phyloP scores from a whole-genome alignment of 495 filamentous ascomycete species.

The Haplographium delicatum region DNA sequence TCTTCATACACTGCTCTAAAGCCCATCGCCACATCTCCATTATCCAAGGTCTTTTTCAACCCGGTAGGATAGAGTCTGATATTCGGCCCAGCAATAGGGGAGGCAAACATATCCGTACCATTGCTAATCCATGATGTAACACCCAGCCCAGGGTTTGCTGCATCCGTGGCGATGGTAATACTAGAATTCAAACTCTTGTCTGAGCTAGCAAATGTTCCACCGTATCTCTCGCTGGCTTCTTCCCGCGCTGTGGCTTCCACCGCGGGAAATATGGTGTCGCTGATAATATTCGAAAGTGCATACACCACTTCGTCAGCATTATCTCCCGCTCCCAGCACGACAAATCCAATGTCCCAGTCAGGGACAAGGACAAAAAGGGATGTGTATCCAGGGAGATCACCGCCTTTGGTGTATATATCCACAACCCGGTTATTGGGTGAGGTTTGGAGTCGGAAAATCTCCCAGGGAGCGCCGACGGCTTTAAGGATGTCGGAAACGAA shows the following conservation, averaged over 20 bases:
- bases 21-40: conserved; percentile 31
- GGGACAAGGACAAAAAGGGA: conserved; percentile 42
- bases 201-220: conserved; percentile 32
- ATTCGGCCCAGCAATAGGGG: conserved; percentile 30
- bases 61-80: conserved; percentile 39
- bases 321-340: conserved; percentile 42
- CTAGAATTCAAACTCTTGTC: conserved; percentile 26
- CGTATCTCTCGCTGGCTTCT: conserved; percentile 32
- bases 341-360: conserved; percentile 49
- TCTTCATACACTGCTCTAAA: conserved; percentile 42
- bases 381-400: conserved; percentile 43
- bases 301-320: conserved; percentile 19
- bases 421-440: conserved; percentile 23
- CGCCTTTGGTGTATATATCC: conserved; percentile 51
- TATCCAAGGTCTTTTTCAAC: conserved; percentile 24
- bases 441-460: conserved; percentile 39
- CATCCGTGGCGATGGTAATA: conserved; percentile 33
- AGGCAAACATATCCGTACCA: conserved; percentile 37
- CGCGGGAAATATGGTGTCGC: conserved; percentile 33
- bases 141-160: conserved; percentile 34
- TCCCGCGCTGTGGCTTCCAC: conserved; percentile 29
- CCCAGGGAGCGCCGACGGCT: conserved; percentile 55
- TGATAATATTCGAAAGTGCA: conserved; percentile 33
- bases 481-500: conserved; percentile 42
- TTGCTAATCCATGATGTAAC: conserved; percentile 46